Evolutionary conservation across 2,329 filamentous ascomycete species (phyloP).

Genomic region (Penicillium sp.): DNA sequence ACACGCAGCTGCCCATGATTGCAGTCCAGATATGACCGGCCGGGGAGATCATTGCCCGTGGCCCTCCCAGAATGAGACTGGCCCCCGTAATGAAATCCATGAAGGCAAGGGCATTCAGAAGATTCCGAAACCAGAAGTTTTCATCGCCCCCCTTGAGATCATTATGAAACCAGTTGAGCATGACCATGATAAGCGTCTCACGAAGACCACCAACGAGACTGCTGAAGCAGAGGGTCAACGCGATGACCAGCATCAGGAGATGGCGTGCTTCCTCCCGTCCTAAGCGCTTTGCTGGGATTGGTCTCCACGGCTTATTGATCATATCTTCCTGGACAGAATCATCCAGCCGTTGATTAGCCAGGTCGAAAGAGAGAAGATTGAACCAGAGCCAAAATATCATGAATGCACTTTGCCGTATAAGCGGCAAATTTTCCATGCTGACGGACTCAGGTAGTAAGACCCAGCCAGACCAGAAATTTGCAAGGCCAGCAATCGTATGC

Average conservation of each 20-base stretch:
- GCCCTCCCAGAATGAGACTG: not conserved
- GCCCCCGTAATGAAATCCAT: constrained; percentile 7
- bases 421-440: not conserved
- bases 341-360: constrained; percentile 37
- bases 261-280: constrained; percentile 12
- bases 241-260: not conserved
- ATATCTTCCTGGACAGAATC: constrained; percentile 38
- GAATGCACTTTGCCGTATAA: not conserved
- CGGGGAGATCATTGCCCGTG: constrained; percentile 1
- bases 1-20: constrained; percentile 18
- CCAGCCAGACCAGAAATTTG: not conserved
- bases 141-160: constrained; percentile 4
- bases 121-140: constrained; percentile 6
- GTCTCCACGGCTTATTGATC: constrained; percentile 43
- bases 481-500: not conserved
- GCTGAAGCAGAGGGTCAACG: not conserved
- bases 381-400: not conserved
- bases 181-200: constrained; percentile 2
- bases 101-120: constrained; percentile 7
- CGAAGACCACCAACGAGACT: constrained; percentile 1
- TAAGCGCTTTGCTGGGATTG: constrained; percentile 28
- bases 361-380: not conserved
- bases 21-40: constrained; percentile 6
- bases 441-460: not conserved
- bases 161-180: constrained; percentile 6